These are phyloP conservation scores for Echinosphaeria canescens DNA, from an alignment of 2,329 filamentous ascomycete species.

Conservation along the genomic window DNA sequence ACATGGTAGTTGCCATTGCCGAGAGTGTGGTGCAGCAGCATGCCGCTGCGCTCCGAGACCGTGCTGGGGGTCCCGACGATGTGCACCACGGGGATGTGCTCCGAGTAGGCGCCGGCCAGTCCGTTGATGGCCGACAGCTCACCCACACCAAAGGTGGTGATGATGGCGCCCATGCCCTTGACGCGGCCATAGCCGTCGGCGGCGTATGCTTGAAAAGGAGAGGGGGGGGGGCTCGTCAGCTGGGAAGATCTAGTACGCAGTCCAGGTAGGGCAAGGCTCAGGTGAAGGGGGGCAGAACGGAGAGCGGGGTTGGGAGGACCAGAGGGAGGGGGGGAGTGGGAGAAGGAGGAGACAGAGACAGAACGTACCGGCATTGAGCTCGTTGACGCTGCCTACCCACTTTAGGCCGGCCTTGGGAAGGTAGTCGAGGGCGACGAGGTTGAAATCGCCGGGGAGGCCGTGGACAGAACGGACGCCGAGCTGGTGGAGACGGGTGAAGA, in stretches of 20 bases:
- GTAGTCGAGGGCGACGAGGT: slow-evolving; percentile 47
- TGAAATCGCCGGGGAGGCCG: slow-evolving; percentile 54
- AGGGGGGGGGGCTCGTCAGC: too few relatives aligned
- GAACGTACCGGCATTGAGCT: slow-evolving; percentile 54
- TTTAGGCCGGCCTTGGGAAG: slow-evolving; percentile 32
- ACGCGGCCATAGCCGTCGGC: slow-evolving; percentile 64
- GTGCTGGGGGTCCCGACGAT: slow-evolving; percentile 34
- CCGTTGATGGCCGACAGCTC: slow-evolving; percentile 56
- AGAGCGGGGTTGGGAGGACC: too few relatives aligned
- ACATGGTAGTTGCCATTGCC: slow-evolving; percentile 66
- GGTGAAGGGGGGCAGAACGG: too few relatives aligned
- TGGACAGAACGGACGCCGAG: slow-evolving; percentile 43
- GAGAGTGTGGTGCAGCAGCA: slow-evolving; percentile 44
- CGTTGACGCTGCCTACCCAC: slow-evolving; percentile 51
- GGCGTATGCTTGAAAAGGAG: slow-evolving; percentile 44
- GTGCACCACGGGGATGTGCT: slow-evolving; percentile 51
- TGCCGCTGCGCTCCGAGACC: slow-evolving; percentile 21
- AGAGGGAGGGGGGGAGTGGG: too few relatives aligned
- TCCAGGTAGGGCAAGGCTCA: too few relatives aligned
- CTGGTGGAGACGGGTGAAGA: slow-evolving; percentile 41
- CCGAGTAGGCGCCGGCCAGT: slow-evolving; percentile 51
- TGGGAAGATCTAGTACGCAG: too few relatives aligned
- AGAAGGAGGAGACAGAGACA: slow-evolving; percentile 14
- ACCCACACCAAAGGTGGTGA: slow-evolving; percentile 60
- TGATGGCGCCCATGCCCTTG: slow-evolving; percentile 44